Evolutionary conservation across 768 basidiomycete species (phyloP).

Genomic region (Lactarius pseudohatsudake): DNA sequence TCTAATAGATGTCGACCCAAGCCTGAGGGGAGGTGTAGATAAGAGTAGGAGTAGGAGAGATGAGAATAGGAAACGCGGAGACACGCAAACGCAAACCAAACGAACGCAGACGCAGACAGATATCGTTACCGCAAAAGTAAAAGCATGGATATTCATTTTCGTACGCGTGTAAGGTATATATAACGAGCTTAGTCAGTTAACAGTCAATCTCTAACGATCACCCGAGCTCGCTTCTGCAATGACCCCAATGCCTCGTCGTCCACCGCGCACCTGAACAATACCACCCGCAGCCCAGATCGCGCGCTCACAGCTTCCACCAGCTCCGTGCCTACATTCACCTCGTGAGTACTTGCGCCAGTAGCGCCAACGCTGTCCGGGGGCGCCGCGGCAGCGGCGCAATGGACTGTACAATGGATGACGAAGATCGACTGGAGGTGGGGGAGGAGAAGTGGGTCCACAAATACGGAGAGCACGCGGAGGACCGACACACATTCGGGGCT

Average conservation of each 20-base stretch:
- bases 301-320: slow-evolving; percentile 8
- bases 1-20: no score
- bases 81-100: no score
- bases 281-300: slow-evolving; percentile 11
- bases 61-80: no score
- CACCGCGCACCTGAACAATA: slow-evolving; percentile 13
- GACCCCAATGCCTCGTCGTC: slow-evolving; percentile 7
- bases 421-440: slow-evolving; percentile 12
- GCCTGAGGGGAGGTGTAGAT: no score
- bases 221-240: slow-evolving; percentile 7
- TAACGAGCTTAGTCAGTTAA: no score
- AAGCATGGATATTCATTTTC: no score
- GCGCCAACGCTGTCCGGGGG: not conserved
- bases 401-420: not conserved
- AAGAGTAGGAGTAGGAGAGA: no score
- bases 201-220: not conserved
- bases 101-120: no score
- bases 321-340: not conserved
- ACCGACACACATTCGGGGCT: not conserved
- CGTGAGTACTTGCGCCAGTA: not conserved
- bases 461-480: not conserved
- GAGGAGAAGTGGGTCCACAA: not conserved
- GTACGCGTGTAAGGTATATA: no score
- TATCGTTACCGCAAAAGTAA: no score
- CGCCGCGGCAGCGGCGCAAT: not conserved